Conservation (phyloP, 139 green algal species). For the Chlamydomonas incerta region DNA sequence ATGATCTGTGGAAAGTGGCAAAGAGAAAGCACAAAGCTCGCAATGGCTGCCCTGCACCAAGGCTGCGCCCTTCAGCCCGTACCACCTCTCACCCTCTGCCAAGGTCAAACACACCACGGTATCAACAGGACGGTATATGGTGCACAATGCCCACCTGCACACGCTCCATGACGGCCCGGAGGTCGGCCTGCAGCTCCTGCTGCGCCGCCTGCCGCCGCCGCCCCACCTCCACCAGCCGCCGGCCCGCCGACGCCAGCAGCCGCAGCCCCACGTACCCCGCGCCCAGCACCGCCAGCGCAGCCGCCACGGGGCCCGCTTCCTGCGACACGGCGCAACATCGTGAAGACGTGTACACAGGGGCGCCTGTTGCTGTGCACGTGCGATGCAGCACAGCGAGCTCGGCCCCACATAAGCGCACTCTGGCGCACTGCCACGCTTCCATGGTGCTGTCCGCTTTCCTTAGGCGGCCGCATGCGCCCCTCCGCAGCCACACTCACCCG, state of each 20-base stretch:
- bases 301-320: conserved; percentile 8
- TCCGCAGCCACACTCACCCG: background rate
- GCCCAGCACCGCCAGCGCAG: background rate
- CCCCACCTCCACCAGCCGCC: conserved; percentile 1
- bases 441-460: too few species aligned
- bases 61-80: too few species aligned
- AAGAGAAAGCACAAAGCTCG: background rate
- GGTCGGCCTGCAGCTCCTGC: conserved; percentile 9
- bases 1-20: background rate
- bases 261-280: background rate
- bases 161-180: conserved; percentile 10
- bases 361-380: too few species aligned
- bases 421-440: too few species aligned
- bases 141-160: conserved; percentile 5
- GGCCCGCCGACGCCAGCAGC: background rate
- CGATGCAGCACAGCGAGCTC: too few species aligned
- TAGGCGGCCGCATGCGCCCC: too few species aligned
- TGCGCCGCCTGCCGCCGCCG: conserved; percentile 2
- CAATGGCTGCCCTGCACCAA: too few species aligned
- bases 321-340: background rate
- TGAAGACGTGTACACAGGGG: too few species aligned
- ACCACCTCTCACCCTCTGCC: too few species aligned
- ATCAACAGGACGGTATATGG: too few species aligned
- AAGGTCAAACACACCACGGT: too few species aligned
- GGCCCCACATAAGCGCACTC: too few species aligned